Conservation (phyloP, 73 alveolate species). For the Tetrahymena borealis region DNA sequence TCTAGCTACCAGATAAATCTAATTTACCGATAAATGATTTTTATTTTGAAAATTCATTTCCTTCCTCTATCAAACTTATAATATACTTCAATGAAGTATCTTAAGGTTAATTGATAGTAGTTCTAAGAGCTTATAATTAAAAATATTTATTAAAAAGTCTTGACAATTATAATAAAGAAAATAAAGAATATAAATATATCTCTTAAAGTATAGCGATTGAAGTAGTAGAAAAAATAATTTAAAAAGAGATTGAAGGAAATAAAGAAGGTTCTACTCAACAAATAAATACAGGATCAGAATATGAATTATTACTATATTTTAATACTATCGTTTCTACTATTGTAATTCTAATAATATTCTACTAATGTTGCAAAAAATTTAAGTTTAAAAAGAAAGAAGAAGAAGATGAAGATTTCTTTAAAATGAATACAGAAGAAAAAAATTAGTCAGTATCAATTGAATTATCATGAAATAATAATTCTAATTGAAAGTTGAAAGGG, state of each 20-base stretch:
- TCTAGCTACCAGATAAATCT: background rate
- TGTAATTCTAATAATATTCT: too few species aligned
- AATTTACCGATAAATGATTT: background rate
- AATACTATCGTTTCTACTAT: too few species aligned
- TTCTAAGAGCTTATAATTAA: background rate
- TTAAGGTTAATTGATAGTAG: background rate
- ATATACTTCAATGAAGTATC: background rate
- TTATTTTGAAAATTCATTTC: background rate
- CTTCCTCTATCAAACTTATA: background rate
- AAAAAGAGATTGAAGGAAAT: background rate
- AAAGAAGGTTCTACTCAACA: background rate
- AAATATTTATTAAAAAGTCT: background rate
- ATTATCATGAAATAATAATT: too few species aligned
- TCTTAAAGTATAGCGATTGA: background rate
- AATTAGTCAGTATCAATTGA: too few species aligned
- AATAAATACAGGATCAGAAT: too few species aligned
- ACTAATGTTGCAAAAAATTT: too few species aligned
- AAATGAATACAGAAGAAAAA: too few species aligned
- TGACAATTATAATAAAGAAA: background rate
- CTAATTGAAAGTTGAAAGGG: too few species aligned
- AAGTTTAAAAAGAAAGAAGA: too few species aligned
- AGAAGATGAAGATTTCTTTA: too few species aligned
- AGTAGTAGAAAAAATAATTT: background rate
- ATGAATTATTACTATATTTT: too few species aligned
- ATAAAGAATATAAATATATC: background rate